A percentile compares a stretch with the other conserved stretches of the same genome.
phyloP scores from a whole-genome alignment of 2,329 filamentous ascomycete genomes.

The Talaromyces sp. region DNA sequence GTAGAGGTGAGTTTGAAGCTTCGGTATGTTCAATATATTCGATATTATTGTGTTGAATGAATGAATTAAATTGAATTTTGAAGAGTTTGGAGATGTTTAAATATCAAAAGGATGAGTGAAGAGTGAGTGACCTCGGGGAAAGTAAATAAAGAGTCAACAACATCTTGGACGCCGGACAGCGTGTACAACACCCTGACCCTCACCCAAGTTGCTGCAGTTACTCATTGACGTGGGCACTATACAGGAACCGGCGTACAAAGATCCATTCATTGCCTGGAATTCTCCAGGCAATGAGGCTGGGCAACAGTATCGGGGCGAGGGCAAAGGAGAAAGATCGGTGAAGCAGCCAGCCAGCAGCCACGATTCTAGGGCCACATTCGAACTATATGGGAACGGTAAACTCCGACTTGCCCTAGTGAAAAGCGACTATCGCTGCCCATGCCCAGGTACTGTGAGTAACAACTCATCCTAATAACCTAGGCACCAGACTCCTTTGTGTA shows the following conservation, averaged over 20 bases:
- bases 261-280: neutral
- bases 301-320: neutral
- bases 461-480: neutral
- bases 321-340: neutral
- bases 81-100: no score
- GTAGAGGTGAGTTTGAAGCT: no score
- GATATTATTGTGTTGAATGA: neutral
- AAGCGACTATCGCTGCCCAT: neutral
- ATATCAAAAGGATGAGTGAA: no score
- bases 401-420: neutral
- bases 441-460: neutral
- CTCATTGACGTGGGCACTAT: neutral
- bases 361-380: neutral
- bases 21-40: no score
- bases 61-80: no score
- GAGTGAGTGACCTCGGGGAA: no score
- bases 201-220: neutral
- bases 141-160: neutral
- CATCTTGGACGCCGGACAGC: neutral
- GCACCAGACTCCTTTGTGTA: neutral
- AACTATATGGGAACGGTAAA: neutral
- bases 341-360: neutral
- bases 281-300: neutral
- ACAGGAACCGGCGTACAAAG: neutral
- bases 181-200: neutral